A percentile compares a stretch with the other conserved stretches of the same genome.
Evolutionary conservation across 768 basidiomycete species (phyloP).

Genomic region (Piloderma croceum): DNA sequence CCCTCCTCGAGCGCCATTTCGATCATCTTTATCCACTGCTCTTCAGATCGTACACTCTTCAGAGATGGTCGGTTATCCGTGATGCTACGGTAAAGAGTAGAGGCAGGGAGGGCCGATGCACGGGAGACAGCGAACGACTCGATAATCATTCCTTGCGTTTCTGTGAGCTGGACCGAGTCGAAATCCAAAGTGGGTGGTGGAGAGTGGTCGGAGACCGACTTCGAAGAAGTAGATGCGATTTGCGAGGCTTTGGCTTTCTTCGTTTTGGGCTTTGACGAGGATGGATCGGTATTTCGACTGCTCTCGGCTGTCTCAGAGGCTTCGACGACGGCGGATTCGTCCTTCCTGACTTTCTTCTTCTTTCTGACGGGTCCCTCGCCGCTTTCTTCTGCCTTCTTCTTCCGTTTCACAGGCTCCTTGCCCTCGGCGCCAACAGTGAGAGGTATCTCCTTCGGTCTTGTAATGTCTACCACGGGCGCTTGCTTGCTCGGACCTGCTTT

Average conservation of each 20-base stretch:
- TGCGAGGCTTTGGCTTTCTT: conserved; percentile 34
- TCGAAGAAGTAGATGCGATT: conserved; percentile 27
- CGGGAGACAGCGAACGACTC: conserved; percentile 69
- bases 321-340: too few species aligned
- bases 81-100: conserved; percentile 46
- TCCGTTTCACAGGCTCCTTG: too few species aligned
- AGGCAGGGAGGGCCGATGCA: conserved; percentile 57
- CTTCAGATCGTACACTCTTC: conserved; percentile 31
- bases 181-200: conserved; percentile 37
- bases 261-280: too few species aligned
- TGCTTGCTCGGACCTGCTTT: too few species aligned
- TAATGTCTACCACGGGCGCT: too few species aligned
- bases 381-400: too few species aligned
- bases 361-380: too few species aligned
- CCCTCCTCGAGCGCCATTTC: conserved; percentile 43
- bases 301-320: neutral
- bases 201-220: conserved; percentile 19
- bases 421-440: too few species aligned
- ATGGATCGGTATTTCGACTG: neutral
- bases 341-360: too few species aligned
- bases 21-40: conserved; percentile 49
- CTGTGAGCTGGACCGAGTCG: conserved; percentile 31
- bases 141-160: conserved; percentile 62
- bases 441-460: too few species aligned
- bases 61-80: conserved; percentile 51